Base-by-base conservation (phyloP, 768 basidiomycete species). In the Suillus plorans region DNA sequence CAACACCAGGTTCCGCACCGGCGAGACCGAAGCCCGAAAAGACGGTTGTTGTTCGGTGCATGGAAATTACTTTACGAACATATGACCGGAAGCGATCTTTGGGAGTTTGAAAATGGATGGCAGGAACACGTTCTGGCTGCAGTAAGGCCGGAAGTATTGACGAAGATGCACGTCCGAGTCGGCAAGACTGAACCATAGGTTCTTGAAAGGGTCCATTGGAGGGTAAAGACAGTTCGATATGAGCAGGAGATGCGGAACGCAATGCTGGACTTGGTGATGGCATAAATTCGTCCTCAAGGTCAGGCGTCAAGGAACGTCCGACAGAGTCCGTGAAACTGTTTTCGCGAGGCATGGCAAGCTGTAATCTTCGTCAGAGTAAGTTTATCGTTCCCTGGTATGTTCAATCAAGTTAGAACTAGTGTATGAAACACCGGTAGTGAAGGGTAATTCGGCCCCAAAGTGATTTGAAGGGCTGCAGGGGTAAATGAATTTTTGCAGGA, bases 1-100 rank as follows among this genome's bases (percentile, higher is more conserved):
- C 87, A 37, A 90, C 77, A 66, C 90, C 90, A 13, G 89, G 90
- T 70, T 91, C 90, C 14, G 86, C 89, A 22, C 89, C 90, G 39
- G 86, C 74, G 34, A 34, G 37, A 42, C 79, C 75, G 3, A 78
- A 76, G 16, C 75, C 71, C 14, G 68, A 63, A 71, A 77, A 13
- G 72, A 79, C 63, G 3, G 73, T 73, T 28, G 86, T 82, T 42
- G 86, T 83, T 18, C 85, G 85, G 65, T 81, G 82, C 79, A 91
- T 81, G 10, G 84, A 79, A 61, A 91, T 89, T 50, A 90, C 82
- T 73, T 86, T 89, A 63, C 82, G 83, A 45, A 85, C 89, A 0
- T 82, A 79, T 1, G 80, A 70, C 16, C 84, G 80, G 73, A 90
- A 90, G 47, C 78, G 79, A n/a, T 86, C 85, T 20, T 71, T 78